A percentile compares a stretch with the other conserved stretches of the same genome.
phyloP scores from a whole-genome alignment of 495 filamentous ascomycete species.

The Neurospora intermedia region DNA sequence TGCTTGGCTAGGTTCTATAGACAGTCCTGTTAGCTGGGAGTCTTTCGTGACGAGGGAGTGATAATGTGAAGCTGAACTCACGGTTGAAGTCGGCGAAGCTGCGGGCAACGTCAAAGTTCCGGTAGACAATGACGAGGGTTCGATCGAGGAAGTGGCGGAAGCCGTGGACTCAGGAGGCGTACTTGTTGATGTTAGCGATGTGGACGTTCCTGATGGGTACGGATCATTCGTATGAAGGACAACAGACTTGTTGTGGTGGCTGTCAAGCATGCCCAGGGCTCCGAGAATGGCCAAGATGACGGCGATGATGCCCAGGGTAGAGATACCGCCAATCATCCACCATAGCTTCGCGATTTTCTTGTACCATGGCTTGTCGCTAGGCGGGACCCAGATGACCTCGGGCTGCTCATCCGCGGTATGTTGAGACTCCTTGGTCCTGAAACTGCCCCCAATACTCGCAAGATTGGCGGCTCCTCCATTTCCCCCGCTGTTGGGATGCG shows the following conservation, averaged over 20 bases:
- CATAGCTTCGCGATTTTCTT: conserved; percentile 6
- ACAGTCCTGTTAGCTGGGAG: not conserved
- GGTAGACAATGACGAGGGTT: not conserved
- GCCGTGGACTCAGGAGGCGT: not conserved
- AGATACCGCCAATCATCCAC: conserved; percentile 11
- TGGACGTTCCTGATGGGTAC: not conserved
- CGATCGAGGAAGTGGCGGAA: not conserved
- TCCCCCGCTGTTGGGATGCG: not conserved
- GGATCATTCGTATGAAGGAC: not conserved
- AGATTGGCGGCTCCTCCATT: conserved; percentile 2
- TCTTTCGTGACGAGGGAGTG: not conserved
- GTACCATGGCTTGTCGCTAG: conserved; percentile 16
- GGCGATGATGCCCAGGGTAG: conserved; percentile 11
- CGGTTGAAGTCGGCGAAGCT: conserved; percentile 2
- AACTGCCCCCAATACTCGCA: not conserved
- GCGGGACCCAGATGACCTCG: conserved; percentile 11
- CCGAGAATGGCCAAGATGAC: conserved; percentile 21
- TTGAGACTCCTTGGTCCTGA: conserved; percentile 5
- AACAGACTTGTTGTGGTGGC: conserved; percentile 7
- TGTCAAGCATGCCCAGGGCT: conserved; percentile 11
- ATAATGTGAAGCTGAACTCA: not conserved
- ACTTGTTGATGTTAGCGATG: conserved; percentile 8
- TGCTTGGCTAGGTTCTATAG: not conserved
- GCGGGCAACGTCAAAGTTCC: conserved; percentile 2
- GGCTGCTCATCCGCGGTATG: not conserved